These are phyloP conservation scores for Melanopsichium pennsylvanicum DNA, from an alignment of 1,284 basidiomycete species.

Conservation along the genomic window DNA sequence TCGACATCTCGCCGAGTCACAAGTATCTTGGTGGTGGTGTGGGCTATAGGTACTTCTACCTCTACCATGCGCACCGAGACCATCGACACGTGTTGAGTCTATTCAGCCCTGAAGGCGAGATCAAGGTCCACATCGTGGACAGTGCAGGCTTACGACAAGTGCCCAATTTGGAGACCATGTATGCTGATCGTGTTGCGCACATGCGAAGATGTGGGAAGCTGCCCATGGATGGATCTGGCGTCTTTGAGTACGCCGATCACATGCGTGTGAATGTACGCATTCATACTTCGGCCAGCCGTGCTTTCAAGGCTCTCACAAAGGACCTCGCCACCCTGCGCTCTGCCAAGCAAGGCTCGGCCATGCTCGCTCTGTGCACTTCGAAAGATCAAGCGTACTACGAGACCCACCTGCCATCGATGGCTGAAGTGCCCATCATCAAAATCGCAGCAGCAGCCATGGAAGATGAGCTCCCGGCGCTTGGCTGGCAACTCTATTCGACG, in stretches of 20 bases:
- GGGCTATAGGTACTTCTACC: conserved; percentile 81
- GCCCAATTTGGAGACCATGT: conserved; percentile 78
- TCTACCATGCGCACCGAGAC: conserved; percentile 85
- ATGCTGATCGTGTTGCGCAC: conserved; percentile 71
- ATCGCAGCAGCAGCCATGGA: conserved; percentile 80
- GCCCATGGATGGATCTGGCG: conserved; percentile 54
- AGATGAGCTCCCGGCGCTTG: conserved; percentile 71
- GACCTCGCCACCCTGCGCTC: conserved; percentile 76
- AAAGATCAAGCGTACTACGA: conserved; percentile 89
- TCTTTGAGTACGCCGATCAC: conserved; percentile 76
- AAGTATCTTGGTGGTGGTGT: conserved; percentile 80
- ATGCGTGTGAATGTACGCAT: conserved; percentile 78
- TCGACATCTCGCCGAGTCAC: conserved; percentile 59
- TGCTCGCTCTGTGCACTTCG: conserved; percentile 83
- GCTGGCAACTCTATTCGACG: conserved; percentile 70
- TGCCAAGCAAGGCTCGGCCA: conserved; percentile 75
- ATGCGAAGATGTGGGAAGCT: conserved; percentile 53
- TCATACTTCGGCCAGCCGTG: conserved; percentile 79
- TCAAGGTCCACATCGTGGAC: conserved; percentile 83
- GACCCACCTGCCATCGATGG: conserved; percentile 72
- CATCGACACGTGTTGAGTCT: conserved; percentile 88
- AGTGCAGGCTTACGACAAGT: conserved; percentile 85
- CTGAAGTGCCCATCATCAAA: conserved; percentile 85
- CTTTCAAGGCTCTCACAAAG: conserved; percentile 85
- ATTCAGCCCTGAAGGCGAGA: conserved; percentile 75